These are phyloP conservation scores for Phytophthora ramorum DNA, from an alignment of 352 stramenopile species.

Conservation along the genomic window DNA sequence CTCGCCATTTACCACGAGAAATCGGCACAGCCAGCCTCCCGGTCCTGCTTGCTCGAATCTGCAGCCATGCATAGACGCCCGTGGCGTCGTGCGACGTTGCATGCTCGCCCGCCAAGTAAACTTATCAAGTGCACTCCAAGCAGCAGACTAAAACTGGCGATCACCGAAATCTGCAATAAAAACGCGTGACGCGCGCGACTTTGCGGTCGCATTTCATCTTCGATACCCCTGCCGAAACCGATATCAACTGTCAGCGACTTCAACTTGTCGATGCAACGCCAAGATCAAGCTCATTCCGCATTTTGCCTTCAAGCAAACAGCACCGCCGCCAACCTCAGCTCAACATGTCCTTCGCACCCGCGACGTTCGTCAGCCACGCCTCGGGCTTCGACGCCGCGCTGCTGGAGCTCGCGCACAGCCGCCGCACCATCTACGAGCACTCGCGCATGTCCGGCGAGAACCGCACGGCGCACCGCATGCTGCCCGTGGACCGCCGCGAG, in stretches of 20 bases:
- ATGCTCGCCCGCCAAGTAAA: too few relatives aligned
- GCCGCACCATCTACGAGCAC: constrained; percentile 63
- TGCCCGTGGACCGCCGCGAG: constrained; percentile 52
- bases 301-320: not conserved
- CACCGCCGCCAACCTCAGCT: too few relatives aligned
- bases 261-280: not conserved
- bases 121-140: too few relatives aligned
- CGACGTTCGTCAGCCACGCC: not conserved
- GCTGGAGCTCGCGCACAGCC: constrained; percentile 34
- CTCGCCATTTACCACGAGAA: not conserved
- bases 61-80: not conserved
- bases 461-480: constrained; percentile 43
- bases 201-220: not conserved
- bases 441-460: constrained; percentile 71
- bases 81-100: not conserved
- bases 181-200: not conserved
- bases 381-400: constrained; percentile 13
- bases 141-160: not conserved
- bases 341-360: not conserved
- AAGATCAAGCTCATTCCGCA: not conserved
- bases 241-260: not conserved
- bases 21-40: too few relatives aligned
- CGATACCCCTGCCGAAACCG: not conserved
- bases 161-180: not conserved
- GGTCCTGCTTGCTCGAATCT: not conserved